Evolutionary conservation across 441 rosid species (phyloP), one percentile per base, ranked within the genome.

Genomic region (Heliophila coronopifolia): DNA sequence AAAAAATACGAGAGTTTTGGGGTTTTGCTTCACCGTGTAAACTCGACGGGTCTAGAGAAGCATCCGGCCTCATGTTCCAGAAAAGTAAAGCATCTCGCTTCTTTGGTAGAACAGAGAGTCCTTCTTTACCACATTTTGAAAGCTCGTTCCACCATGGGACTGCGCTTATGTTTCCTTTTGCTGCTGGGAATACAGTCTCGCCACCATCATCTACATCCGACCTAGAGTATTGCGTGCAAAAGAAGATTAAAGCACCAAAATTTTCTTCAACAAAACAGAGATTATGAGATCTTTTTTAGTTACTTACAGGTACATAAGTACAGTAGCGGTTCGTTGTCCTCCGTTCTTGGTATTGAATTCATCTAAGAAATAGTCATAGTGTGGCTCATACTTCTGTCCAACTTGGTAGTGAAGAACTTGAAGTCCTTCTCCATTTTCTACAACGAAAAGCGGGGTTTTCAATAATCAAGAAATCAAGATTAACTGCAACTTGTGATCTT

Each of bases 151-250:
- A 77, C 91, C 91, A 79, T 30, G 84, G 81, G 41, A 77, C 83
- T 9, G 79, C 79, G 59, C 83, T 83, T 11, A 65, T 19, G 74
- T 78, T 80, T 59, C 83, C 92, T 69, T 67, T 69, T 32, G 92
- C 87, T 42, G 71, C 54, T 6, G 92, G 87, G 75, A 83, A 83
- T 41, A 83, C 79, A 0, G 87, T 83, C 72, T 83, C 92, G 1
- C 92, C 92, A 24, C 87, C 92, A 74, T 80, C 83, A 74, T 83
- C 92, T 22, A 80, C 92, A 48, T 83, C 83, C 6, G 87, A 74
- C 25, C 87, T 83, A 68, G 35, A 3, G 60, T 10, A 66, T 48
- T 27, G 34, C 7, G 31, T 39, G n/a, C 42, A 43, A 36, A 18
- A 9, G 23, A 32, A 31, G 58, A 18, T 40, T 22, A 19, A 14